These are phyloP conservation scores for Talaromyces ruber DNA, from an alignment of 495 filamentous ascomycete species.

Conservation along the genomic window DNA sequence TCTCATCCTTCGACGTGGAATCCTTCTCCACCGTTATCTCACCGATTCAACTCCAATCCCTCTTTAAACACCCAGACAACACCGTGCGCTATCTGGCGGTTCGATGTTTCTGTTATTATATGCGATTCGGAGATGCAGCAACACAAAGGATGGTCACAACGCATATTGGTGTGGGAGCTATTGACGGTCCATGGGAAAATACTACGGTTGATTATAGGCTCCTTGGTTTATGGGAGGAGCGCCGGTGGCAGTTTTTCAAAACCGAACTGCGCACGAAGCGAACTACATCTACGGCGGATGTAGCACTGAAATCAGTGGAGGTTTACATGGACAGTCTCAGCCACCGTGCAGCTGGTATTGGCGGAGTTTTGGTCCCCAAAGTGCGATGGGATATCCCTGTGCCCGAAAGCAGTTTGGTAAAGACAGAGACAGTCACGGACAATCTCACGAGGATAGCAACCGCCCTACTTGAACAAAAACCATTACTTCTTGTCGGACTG, in stretches of 20 bases:
- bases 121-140: constrained; percentile 72
- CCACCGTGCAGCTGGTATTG: constrained; percentile 43
- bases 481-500: constrained; percentile 73
- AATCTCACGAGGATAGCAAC: constrained; percentile 64
- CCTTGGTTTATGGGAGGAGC: constrained; percentile 71
- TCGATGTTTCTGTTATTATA: constrained; percentile 66
- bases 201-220: constrained; percentile 74
- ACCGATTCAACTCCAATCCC: constrained; percentile 55
- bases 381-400: constrained; percentile 39
- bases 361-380: constrained; percentile 59
- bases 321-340: constrained; percentile 37
- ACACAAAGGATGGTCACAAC: constrained; percentile 58
- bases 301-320: constrained; percentile 12
- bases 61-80: constrained; percentile 53
- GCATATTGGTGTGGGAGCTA: constrained; percentile 51
- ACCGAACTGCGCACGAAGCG: constrained; percentile 15
- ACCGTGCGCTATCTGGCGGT: constrained; percentile 73
- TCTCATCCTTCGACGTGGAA: constrained; percentile 64
- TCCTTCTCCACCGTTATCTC: constrained; percentile 53
- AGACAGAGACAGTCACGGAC: constrained; percentile 57
- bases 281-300: constrained; percentile 9
- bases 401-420: constrained; percentile 48
- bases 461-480: constrained; percentile 53
- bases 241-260: constrained; percentile 28
- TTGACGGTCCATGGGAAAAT: constrained; percentile 69